These are phyloP conservation scores for Heliamphora pulchella DNA, from an alignment of 179 eudicot species.

Conservation along the genomic window DNA sequence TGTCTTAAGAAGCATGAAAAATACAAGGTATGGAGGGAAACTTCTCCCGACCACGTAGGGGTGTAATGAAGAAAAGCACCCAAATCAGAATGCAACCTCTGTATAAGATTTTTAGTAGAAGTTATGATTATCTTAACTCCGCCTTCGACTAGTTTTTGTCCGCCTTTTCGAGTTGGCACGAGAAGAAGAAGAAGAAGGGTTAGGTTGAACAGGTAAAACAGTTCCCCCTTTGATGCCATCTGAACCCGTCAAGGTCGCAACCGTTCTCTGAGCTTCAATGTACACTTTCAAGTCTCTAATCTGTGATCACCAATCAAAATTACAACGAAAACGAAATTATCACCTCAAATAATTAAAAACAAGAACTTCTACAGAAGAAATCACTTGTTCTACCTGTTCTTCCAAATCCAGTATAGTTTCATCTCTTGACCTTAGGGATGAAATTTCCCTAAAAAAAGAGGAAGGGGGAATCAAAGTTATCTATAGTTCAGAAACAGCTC, in stretches of 20 bases:
- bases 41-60: background rate
- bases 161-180: constrained; percentile 45
- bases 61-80: background rate
- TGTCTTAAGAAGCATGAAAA: too few species aligned
- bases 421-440: constrained; percentile 39
- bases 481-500: too few species aligned
- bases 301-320: constrained; percentile 28
- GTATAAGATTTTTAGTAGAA: background rate
- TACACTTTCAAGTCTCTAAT: constrained; percentile 69
- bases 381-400: constrained; percentile 53
- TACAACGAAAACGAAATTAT: background rate
- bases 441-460: constrained; percentile 36
- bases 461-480: background rate
- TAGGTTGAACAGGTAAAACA: constrained; percentile 57
- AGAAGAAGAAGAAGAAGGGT: constrained; percentile 35
- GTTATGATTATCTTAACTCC: constrained; percentile 21
- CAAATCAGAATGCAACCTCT: background rate
- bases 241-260: constrained; percentile 40
- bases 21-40: background rate
- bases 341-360: background rate
- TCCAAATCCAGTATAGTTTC: constrained; percentile 55
- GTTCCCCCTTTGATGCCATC: constrained; percentile 74
- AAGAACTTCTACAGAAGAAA: background rate
- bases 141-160: constrained; percentile 41
- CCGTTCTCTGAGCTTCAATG: constrained; percentile 61